These are phyloP conservation scores for Ochromonas danica DNA, from an alignment of 108 stramenopile species.

Conservation along the genomic window DNA sequence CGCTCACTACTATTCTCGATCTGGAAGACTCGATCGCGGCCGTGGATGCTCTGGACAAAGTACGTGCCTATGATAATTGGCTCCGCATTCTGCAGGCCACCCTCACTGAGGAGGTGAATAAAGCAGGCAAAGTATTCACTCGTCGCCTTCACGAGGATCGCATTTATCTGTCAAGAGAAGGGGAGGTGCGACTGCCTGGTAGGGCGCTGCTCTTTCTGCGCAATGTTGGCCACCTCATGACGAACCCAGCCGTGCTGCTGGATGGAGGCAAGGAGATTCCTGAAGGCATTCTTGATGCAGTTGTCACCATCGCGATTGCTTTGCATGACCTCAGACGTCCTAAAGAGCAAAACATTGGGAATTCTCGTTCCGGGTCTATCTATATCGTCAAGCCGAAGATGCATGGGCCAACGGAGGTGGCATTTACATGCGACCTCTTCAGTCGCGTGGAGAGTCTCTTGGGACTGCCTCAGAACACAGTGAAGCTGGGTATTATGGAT, in stretches of 20 bases:
- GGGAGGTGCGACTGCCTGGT: slow-evolving; percentile 32
- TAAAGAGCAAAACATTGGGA: not conserved
- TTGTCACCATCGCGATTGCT: slow-evolving; percentile 6
- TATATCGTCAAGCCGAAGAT: slow-evolving; percentile 46
- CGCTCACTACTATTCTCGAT: slow-evolving; percentile 39
- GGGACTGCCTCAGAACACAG: slow-evolving; percentile 34
- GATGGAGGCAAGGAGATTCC: slow-evolving; percentile 22
- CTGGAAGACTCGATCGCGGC: slow-evolving; percentile 44
- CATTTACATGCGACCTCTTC: slow-evolving; percentile 29
- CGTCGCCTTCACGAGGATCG: slow-evolving; percentile 33
- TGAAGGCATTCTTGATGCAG: slow-evolving; percentile 25
- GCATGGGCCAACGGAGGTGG: slow-evolving; percentile 47
- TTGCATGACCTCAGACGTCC: slow-evolving; percentile 21
- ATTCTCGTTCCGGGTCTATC: slow-evolving; percentile 32
- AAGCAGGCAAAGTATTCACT: slow-evolving; percentile 23
- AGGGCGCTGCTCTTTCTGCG: slow-evolving; percentile 32
- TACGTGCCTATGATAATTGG: slow-evolving; percentile 37
- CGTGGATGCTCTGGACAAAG: slow-evolving; percentile 45
- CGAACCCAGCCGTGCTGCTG: slow-evolving; percentile 19
- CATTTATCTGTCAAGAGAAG: no score
- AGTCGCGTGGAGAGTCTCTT: slow-evolving; percentile 35
- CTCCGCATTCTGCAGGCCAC: slow-evolving; percentile 28
- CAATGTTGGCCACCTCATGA: slow-evolving; percentile 38
- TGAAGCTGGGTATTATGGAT: slow-evolving; percentile 48
- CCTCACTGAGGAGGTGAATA: slow-evolving; percentile 30